Conservation (phyloP, 1,284 basidiomycete species). For the Sporisorium exsertum region DNA sequence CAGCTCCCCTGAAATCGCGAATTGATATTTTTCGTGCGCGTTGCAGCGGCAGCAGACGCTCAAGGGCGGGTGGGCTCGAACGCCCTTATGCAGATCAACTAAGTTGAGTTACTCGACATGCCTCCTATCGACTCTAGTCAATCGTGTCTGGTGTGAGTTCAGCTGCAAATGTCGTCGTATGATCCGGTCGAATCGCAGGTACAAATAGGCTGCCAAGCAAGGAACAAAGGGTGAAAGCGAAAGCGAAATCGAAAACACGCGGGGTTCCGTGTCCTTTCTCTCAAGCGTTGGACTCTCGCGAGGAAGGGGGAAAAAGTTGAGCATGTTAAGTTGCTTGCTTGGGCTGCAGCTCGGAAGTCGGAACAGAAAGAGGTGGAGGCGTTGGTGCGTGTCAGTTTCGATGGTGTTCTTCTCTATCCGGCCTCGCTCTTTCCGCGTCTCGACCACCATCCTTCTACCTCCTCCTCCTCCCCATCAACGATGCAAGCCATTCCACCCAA, state of each 20-base stretch:
- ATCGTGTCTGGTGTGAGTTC: too few species aligned
- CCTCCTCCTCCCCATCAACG: not conserved
- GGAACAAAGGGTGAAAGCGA: not conserved
- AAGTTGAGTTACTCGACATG: not conserved
- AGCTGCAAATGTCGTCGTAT: too few species aligned
- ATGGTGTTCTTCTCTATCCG: not conserved
- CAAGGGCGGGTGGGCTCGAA: not conserved
- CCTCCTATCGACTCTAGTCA: not conserved
- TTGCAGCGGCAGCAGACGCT: conserved; percentile 6
- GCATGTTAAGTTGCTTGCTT: not conserved
- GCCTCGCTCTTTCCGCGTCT: not conserved
- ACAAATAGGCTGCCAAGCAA: not conserved
- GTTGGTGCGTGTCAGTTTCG: not conserved
- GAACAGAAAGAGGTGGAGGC: conserved; percentile 10
- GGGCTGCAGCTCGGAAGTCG: conserved; percentile 14
- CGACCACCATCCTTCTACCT: not conserved
- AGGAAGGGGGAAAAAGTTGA: not conserved
- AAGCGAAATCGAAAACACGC: not conserved
- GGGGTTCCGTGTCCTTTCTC: conserved; percentile 11
- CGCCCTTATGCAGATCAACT: conserved; percentile 5
- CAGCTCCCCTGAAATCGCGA: not conserved
- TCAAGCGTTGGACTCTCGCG: conserved; percentile 19
- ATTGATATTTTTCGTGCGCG: conserved; percentile 3
- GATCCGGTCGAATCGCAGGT: not conserved
- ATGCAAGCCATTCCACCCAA: conserved; percentile 7